Base-by-base conservation (phyloP, 352 stramenopile genomes). In the Globisporangium iwayamae region DNA sequence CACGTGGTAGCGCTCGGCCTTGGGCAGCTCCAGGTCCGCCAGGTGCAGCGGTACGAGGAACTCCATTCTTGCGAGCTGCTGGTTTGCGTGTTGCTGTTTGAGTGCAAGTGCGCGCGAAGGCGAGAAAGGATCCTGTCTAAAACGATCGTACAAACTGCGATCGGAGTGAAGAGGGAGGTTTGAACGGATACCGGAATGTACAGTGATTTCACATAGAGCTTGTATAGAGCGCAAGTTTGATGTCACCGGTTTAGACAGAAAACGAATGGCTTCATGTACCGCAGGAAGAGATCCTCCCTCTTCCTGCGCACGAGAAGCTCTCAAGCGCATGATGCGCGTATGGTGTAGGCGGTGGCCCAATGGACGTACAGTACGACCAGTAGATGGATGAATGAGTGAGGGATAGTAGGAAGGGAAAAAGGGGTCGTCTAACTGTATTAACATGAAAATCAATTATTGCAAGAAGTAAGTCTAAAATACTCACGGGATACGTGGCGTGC, bases 1-100 rank as follows among this genome's bases (percentile, higher is more conserved):
- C 61, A 91, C 85, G 64, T 88, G 82, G 57, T 88, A 83, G 56
- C 85, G 77, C 52, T 80, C 81, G 51, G 71, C 65, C 62, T 90
- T 89, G 54, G 80, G 67, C 57, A 92, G 74, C 69, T 94, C 85
- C 56, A 94, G 66, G 69, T 94, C 85, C 41, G 85, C 72, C 48
- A 80, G 63, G 62, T 92, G 83, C 63, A 92, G 73, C 62, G 85
- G 85, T 68, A 94, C 82, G 38, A 90, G 73, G 69, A 94, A 94
- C 73, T 90, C 78, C 71, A 85, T 88, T 34, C 34, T 13, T 18
- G 52, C 4, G 50, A 20, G 30, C 30, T 58, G 52, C 30, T 58
- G 5, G 36, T 20, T 47, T 22, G 4, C n/a, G 43, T 22, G 41
- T 52, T 32, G 20, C 20, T 62, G 20, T 62, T 28, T n/a, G 20